Evolutionary conservation across 257 asterid genomes (phyloP).

Genomic region (Solanum pinnatisectum): DNA sequence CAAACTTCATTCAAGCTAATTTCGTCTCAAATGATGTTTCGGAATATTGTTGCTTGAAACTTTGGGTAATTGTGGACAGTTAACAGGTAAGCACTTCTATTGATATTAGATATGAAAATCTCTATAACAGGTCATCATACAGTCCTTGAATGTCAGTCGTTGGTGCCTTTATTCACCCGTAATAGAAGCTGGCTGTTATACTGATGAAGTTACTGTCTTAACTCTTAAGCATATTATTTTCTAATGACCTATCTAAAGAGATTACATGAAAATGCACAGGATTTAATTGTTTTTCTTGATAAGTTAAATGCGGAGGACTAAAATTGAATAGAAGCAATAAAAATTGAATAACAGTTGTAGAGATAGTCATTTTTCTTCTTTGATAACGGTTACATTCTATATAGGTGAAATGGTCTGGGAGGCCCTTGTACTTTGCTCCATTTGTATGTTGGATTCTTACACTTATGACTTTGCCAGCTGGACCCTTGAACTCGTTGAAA

Average conservation of each 20-base stretch:
- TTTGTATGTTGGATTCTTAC: no score
- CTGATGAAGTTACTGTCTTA: neutral
- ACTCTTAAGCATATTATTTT: neutral
- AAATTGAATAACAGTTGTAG: neutral
- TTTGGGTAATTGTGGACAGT: neutral
- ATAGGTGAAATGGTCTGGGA: no score
- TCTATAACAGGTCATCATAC: neutral
- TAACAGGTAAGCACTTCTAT: neutral
- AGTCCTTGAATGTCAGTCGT: neutral
- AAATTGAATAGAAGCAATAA: neutral
- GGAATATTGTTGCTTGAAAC: neutral
- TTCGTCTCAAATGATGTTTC: neutral
- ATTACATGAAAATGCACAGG: neutral
- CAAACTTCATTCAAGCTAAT: neutral
- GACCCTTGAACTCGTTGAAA: no score
- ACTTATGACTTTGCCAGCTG: no score
- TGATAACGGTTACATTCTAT: neutral
- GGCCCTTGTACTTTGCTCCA: no score
- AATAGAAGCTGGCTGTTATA: neutral
- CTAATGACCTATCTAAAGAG: neutral
- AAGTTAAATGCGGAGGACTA: neutral
- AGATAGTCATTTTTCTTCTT: neutral
- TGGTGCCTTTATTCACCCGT: neutral
- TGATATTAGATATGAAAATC: neutral
- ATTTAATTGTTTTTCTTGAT: neutral